A percentile compares a stretch with the other conserved stretches of the same genome.
Evolutionary conservation across 495 filamentous ascomycete genomes (phyloP).

Genomic region (Annulohypoxylon maeteangense): DNA sequence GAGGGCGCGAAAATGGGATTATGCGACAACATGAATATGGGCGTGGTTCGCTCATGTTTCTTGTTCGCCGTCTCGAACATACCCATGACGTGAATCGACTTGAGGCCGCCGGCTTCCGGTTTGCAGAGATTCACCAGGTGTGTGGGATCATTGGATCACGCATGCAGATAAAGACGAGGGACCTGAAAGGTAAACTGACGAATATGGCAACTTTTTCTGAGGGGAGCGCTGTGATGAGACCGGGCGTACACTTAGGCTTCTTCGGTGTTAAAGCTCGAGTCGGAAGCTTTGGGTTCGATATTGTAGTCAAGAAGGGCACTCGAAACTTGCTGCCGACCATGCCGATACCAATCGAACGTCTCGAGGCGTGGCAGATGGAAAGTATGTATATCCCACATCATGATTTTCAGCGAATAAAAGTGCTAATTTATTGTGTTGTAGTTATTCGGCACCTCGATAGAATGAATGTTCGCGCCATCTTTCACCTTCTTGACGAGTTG

Average conservation of each 20-base stretch:
- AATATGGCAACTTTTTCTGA: constrained; percentile 70
- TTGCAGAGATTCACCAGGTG: constrained; percentile 77
- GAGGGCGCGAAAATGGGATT: constrained; percentile 13
- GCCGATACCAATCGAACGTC: constrained; percentile 64
- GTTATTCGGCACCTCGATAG: constrained; percentile 68
- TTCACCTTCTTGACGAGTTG: constrained; percentile 58
- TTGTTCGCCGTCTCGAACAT: constrained; percentile 73
- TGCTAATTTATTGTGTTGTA: constrained; percentile 15
- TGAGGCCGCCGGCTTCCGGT: constrained; percentile 78
- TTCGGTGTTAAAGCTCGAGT: constrained; percentile 78
- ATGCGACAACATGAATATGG: constrained; percentile 55
- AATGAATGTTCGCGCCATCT: constrained; percentile 62
- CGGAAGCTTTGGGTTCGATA: constrained; percentile 72
- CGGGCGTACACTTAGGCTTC: constrained; percentile 78
- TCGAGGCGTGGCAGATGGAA: constrained; percentile 68
- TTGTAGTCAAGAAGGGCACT: constrained; percentile 73
- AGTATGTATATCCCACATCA: constrained; percentile 47
- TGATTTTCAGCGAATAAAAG: background rate
- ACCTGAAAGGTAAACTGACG: constrained; percentile 64
- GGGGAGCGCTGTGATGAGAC: constrained; percentile 61
- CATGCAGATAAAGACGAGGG: constrained; percentile 72
- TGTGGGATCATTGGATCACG: constrained; percentile 70
- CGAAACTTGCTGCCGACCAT: constrained; percentile 75
- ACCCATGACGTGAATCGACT: constrained; percentile 66
- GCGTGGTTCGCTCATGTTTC: constrained; percentile 80